Evolutionary conservation across 1,139 yeast species (phyloP).

Genomic region (Kodamaea sp.): DNA sequence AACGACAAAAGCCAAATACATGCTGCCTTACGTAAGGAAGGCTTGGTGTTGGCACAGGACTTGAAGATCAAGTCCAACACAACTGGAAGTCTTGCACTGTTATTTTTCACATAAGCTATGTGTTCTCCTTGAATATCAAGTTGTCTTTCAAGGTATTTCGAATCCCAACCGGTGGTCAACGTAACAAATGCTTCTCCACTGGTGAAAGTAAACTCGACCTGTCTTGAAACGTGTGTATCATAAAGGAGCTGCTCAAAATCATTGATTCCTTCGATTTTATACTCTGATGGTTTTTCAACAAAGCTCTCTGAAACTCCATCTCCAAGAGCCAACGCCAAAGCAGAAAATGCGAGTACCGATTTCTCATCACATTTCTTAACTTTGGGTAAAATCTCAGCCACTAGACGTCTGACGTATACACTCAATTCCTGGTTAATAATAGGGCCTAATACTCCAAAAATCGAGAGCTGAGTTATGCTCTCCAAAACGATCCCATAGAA

Average conservation of each 20-base stretch:
- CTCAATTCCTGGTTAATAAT: conserved; percentile 8
- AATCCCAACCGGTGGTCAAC: conserved; percentile 75
- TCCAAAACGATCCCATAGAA: conserved; percentile 39
- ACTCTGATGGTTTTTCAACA: background rate
- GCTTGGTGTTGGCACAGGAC: conserved; percentile 66
- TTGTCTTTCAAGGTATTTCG: conserved; percentile 52
- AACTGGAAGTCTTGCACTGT: conserved; percentile 26
- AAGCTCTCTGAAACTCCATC: conserved; percentile 4
- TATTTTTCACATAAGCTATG: conserved; percentile 19
- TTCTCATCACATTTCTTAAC: conserved; percentile 63
- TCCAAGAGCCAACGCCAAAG: conserved; percentile 47
- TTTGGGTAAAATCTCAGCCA: conserved; percentile 36
- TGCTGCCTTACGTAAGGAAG: conserved; percentile 69
- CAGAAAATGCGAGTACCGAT: conserved; percentile 58
- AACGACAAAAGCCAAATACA: conserved; percentile 86
- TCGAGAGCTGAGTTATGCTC: conserved; percentile 55
- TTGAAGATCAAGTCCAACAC: conserved; percentile 51
- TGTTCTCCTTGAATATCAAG: conserved; percentile 50
- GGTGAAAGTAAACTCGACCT: conserved; percentile 71
- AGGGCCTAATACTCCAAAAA: conserved; percentile 57
- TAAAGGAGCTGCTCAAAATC: conserved; percentile 48
- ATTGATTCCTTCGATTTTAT: conserved; percentile 21
- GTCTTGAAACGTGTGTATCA: conserved; percentile 66
- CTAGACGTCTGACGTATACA: conserved; percentile 22
- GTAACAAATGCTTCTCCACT: conserved; percentile 84